Base-by-base conservation (phyloP, 1,284 basidiomycete genomes). In the Singerocomus inundabilis region DNA sequence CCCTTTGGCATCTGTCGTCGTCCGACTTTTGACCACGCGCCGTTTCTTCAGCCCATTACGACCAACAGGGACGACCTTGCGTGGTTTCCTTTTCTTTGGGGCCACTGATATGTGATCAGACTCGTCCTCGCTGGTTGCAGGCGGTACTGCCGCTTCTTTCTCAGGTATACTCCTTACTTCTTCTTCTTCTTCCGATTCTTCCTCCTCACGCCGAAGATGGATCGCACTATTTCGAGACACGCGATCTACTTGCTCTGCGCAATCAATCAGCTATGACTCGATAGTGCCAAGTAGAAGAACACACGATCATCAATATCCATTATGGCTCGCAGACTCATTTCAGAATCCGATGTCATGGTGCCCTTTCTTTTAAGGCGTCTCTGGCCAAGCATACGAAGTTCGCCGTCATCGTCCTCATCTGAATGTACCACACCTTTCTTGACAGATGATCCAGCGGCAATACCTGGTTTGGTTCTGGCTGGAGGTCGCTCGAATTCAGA, bases 231-330 rank as follows among this genome's bases (percentile, higher is more conserved):
- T 10, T 40, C 66, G 68, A 15, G 72, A 70, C 2, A 70, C 75
- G 33, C 69, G 73, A 38, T 74, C 72, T 16, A 84, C 79, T 60
- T 74, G 59, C 35, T 77, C 79, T 78, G 46, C n/a, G 5, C 21
- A 15, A 7, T 2, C 0, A 18, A 16, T 63, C 40, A 57, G 32
- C 31, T 4, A 39, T 6, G 11, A 13, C 5, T 10, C 4, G 6
- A 39, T 0, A 24, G 12, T 2, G 16, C n/a, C 1, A 33, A 34
- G 21, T 8, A 9, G 26, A 37, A 38, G 46, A 42, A 55, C 74
- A 31, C 46, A 84, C 84, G 79, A 61, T 90, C 85, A 54, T 87
- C 84, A 46, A 88, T 76, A 48, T 90, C 86, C 87, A 89, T 88
- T 74, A 89, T 79, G 11, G 78, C 82, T 37, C 70, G 70, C 28